Evolutionary conservation across 2,329 filamentous ascomycete species (phyloP), one percentile per base, ranked within the genome.

Genomic region (Aspergillus pseudonomiae): DNA sequence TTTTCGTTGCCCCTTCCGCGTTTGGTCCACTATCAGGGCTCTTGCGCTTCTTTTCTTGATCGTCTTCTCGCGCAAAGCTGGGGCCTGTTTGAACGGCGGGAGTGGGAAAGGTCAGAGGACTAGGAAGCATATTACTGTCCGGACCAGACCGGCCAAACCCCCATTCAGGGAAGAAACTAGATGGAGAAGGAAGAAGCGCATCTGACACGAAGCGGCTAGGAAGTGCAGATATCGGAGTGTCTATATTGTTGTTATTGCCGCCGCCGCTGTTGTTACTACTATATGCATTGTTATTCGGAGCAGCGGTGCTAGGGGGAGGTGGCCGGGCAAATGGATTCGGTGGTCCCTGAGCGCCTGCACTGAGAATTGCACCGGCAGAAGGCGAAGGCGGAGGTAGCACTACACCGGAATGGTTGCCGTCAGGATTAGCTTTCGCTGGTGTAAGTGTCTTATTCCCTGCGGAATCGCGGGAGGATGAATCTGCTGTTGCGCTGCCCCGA

Each of bases 251-350:
- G 62, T 75, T 79, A 60, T 70, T 77, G 45, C 24, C 24, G 62
- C 75, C 79, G 61, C 70, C 77, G 45, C 24, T 45, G 62, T 76
- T 79, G 61, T 70, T 77, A 60, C 64, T 75, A 56, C 74, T 73
- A 39, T 82, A 80, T n/a, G 81, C 78, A 39, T 74, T 74, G 52
- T 80, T 80, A 57, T 78, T 77, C 45, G 82, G 73, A 11, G 74
- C 67, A 45, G 71, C 70, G 53, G 74, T 64, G 19, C 68, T 74
- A n/a, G 93, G 92, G 5, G 91, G 93, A 30, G 89, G 86, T 0
- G 94, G 95, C 48, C 94, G 86, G 9, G 95, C 95, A 77, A 98
- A 99, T 0, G 95, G 95, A 76, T 99, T 99, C 2, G 93, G 93
- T 16, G 95, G 95, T 0, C 95, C 95, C 43, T 90, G 91, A 10